Percentiles rank a stretch among this genome's conserved stretches.
Conservation (phyloP, 2,329 filamentous ascomycete species). For the Talaromyces verruculosus region DNA sequence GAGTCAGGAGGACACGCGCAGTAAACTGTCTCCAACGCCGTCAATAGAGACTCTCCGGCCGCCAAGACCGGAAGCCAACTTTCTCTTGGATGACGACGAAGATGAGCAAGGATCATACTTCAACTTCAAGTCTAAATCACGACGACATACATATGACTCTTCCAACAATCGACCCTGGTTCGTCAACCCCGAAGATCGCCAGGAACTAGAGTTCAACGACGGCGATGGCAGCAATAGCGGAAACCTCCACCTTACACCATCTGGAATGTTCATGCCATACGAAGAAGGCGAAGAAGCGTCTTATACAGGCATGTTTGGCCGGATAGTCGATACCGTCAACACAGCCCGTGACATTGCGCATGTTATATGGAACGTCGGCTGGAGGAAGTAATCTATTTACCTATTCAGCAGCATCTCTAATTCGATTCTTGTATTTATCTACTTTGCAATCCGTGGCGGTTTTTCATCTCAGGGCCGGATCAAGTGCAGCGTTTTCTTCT, state of each 20-base stretch:
- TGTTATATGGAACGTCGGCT: conserved; percentile 67
- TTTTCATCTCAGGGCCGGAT: background rate
- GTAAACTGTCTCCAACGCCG: conserved; percentile 65
- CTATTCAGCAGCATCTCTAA: background rate
- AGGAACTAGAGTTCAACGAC: conserved; percentile 50
- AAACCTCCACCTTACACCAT: conserved; percentile 74
- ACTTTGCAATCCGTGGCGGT: conserved; percentile 1
- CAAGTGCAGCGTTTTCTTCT: conserved; percentile 1
- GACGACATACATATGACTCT: conserved; percentile 11
- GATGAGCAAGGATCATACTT: conserved; percentile 55
- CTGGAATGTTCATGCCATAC: conserved; percentile 89
- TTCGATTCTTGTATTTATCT: conserved; percentile 13
- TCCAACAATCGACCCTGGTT: conserved; percentile 33
- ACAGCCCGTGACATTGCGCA: conserved; percentile 64
- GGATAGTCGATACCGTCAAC: conserved; percentile 75
- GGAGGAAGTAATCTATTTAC: conserved; percentile 50
- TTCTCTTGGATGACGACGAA: conserved; percentile 63
- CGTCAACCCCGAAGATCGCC: conserved; percentile 46
- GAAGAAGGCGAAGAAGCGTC: conserved; percentile 65
- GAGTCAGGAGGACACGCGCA: conserved; percentile 44
- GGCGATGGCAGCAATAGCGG: conserved; percentile 21
- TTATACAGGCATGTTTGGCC: conserved; percentile 68
- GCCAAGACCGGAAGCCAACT: conserved; percentile 63
- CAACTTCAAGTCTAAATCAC: conserved; percentile 35
- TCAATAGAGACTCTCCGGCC: conserved; percentile 81